Base-by-base conservation (phyloP, 2,329 filamentous ascomycete species). In the Cladosporium sp. region DNA sequence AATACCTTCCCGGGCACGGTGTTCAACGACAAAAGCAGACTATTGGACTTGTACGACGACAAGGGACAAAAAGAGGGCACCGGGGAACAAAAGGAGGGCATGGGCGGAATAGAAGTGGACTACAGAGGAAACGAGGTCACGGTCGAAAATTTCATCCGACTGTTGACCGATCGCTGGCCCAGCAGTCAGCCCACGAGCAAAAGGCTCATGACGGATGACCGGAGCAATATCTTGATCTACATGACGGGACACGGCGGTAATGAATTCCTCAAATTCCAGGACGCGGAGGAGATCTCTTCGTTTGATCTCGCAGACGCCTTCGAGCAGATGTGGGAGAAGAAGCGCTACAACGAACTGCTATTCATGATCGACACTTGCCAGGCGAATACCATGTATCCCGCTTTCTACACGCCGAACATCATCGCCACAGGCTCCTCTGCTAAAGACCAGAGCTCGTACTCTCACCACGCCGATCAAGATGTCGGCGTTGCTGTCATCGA, bases 351-450 rank as follows among this genome's bases (percentile, higher is more conserved):
- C 68, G 93, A 99, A 71, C 84, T 99, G 60, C 82, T 99, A 52
- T 99, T 99, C 77, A 99, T 99, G 93, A 99, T 99, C 71, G 93
- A 99, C 70, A 99, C 93, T 0, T 99, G 93, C 74, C 93, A 99
- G 73, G 93, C 93, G 50, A 99, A 99, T 70, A 99, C 93, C 27
- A 96, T 99, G 90, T 99, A 96, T 74, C 92, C 85, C 67, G 92
- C 96, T 62, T 89, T 99, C 65, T 99, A 99, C 76, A 95, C 90
- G 4, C 92, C 92, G 42, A 97, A 97, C 65, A 96, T 99, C 63
- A 90, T 99, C 63, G 93, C 93, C 0, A 99, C 95, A 0, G 93
- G 93, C n/a, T 95, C 89, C 27, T 95, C 88, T 3, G 90, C 93
- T 68, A 85, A 97, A 54, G 92, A 97, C 66, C 89, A 99, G 70